Evolutionary conservation across 2,329 filamentous ascomycete genomes (phyloP).

Genomic region (Apiospora aurea): DNA sequence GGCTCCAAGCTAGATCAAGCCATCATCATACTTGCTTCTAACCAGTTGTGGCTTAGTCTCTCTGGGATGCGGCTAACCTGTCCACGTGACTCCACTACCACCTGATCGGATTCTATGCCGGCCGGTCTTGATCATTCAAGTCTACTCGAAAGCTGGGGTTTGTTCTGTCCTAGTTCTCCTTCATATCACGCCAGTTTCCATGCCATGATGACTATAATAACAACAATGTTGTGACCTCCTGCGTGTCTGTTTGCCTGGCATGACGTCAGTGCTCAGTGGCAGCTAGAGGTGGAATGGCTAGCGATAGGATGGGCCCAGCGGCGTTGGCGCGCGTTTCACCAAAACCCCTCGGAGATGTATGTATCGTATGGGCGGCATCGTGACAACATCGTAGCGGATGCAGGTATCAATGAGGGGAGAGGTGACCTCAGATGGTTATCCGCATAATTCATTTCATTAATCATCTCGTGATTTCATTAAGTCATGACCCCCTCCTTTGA

Average conservation of each 20-base stretch:
- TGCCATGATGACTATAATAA: not conserved
- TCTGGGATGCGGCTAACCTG: not conserved
- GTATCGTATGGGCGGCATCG: too few species aligned
- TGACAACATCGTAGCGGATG: too few species aligned
- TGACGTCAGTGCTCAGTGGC: not conserved
- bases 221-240: not conserved
- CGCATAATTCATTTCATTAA: not conserved
- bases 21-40: conserved; percentile 18
- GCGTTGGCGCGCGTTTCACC: too few species aligned
- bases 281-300: too few species aligned
- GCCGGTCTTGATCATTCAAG: not conserved
- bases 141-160: not conserved
- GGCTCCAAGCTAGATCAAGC: conserved; percentile 15
- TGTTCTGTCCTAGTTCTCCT: not conserved
- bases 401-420: not conserved
- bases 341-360: too few species aligned
- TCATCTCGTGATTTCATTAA: conserved; percentile 1
- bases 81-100: conserved; percentile 4
- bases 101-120: not conserved
- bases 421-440: not conserved
- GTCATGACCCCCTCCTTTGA: not conserved
- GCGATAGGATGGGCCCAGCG: too few species aligned
- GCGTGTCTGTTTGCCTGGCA: not conserved
- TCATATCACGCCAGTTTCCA: not conserved
- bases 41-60: not conserved